Percentiles rank a stretch among this genome's conserved stretches.
These are phyloP conservation scores for Malus sieversii DNA, from an alignment of 306 rosid genomes.

Conservation along the genomic window DNA sequence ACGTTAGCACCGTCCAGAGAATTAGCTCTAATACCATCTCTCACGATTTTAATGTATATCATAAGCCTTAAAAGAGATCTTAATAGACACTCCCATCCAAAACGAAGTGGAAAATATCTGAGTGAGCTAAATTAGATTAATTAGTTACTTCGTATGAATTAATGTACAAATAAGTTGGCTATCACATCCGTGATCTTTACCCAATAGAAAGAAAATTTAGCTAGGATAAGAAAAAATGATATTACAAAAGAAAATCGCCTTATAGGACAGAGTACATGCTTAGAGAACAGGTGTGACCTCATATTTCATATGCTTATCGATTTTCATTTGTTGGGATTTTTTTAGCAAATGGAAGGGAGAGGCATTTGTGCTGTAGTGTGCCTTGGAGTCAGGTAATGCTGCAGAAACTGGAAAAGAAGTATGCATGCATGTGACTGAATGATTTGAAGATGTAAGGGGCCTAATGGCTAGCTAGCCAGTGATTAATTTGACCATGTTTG, in stretches of 20 bases:
- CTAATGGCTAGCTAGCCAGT: not conserved
- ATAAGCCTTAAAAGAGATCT: no score
- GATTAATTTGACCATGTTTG: not conserved
- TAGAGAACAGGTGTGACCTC: constrained; percentile 7
- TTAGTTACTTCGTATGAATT: not conserved
- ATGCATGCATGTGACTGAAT: not conserved
- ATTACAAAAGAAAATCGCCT: constrained; percentile 12
- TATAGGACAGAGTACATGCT: constrained; percentile 27
- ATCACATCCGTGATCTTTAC: constrained; percentile 1
- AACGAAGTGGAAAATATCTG: not conserved
- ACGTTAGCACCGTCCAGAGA: not conserved
- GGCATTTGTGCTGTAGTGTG: not conserved
- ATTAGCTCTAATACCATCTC: not conserved
- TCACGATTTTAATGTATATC: not conserved
- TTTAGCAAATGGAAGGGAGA: not conserved
- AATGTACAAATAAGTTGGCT: not conserved
- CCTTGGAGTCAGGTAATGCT: not conserved
- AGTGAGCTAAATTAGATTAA: not conserved
- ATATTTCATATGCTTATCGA: not conserved
- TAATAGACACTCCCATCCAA: no score
- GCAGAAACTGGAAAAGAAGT: not conserved
- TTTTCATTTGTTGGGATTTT: not conserved
- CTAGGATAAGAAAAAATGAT: not conserved
- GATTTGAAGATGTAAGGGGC: not conserved
- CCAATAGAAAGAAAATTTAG: not conserved